Conservation (phyloP, 371 early-diverging fungal species). For the Zancudomyces culisetae region DNA sequence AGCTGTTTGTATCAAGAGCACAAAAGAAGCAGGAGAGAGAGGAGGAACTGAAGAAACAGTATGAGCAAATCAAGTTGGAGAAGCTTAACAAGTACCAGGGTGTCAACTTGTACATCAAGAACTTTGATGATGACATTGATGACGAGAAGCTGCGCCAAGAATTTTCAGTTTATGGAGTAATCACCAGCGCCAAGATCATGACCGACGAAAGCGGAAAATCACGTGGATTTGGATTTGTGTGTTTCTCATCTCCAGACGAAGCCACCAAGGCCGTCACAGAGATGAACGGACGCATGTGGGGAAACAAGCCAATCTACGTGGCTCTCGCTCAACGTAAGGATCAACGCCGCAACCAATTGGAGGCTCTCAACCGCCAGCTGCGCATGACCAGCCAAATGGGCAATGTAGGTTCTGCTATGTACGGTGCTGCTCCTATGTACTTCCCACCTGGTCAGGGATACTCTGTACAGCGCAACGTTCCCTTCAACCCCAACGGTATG, state of each 20-base stretch:
- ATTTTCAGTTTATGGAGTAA: slow-evolving; percentile 85
- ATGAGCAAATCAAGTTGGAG: slow-evolving; percentile 83
- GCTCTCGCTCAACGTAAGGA: slow-evolving; percentile 96
- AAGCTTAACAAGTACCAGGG: slow-evolving; percentile 93
- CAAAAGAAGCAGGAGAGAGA: slow-evolving; percentile 97
- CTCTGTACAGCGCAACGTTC: slow-evolving; percentile 12
- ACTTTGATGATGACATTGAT: slow-evolving; percentile 87
- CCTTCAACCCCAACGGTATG: slow-evolving; percentile 5
- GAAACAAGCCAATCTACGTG: slow-evolving; percentile 92
- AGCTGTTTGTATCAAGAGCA: slow-evolving; percentile 91
- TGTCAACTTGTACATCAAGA: slow-evolving; percentile 95
- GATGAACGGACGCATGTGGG: slow-evolving; percentile 81
- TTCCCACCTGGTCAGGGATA: slow-evolving; percentile 17
- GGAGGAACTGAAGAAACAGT: slow-evolving; percentile 84
- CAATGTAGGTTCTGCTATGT: slow-evolving; percentile 21
- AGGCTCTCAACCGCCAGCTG: slow-evolving; percentile 77
- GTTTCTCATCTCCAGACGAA: slow-evolving; percentile 79
- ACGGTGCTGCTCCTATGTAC: slow-evolving; percentile 17
- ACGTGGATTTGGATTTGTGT: slow-evolving; percentile 81
- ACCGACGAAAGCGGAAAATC: slow-evolving; percentile 66
- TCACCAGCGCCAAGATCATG: slow-evolving; percentile 96
- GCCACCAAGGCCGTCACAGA: slow-evolving; percentile 79
- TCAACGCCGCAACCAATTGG: slow-evolving; percentile 78
- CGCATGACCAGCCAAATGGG: slow-evolving; percentile 15
- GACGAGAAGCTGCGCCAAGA: slow-evolving; percentile 89